Base-by-base conservation (phyloP, 2,329 filamentous ascomycete species). In the Colletotrichum incanum region DNA sequence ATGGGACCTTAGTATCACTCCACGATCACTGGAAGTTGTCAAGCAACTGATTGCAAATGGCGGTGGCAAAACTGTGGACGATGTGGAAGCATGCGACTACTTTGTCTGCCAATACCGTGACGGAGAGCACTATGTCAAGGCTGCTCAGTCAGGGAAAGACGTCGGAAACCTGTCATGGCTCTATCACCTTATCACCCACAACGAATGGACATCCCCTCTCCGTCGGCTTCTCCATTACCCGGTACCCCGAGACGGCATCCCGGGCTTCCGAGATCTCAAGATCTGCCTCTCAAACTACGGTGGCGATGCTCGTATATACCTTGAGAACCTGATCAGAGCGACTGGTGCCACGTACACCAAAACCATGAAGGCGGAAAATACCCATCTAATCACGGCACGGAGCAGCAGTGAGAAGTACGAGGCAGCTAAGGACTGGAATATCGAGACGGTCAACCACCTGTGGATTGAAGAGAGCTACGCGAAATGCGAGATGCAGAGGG, bases 391-490 rank as follows among this genome's bases (percentile, higher is more conserved):
- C 77, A 98, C 96, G 0, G 96, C 96, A 5, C 93, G 97, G 76
- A 91, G 92, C 71, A 91, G 91, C 68, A 97, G 96, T 78, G 96
- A 98, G 79, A 99, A 99, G 82, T 98, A 94, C 80, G 92, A 93
- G 47, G 96, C 96, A 1, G 96, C 96, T 0, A 90, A 91, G 73
- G 96, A 98, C 82, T 99, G 96, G 96, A 93, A 93, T 65, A 92
- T 98, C 66, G 86, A 94, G 68, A 93, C 98, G 77, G 86, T 98
- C 77, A 99, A 98, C 80, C 96, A 99, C 80, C 87, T 99, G 0
- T 99, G 96, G 96, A 88, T 99, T 56, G 96, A 99, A 81, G 96
- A 99, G 79, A 97, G 95, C 82, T 99, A 98, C 79, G 94, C 96
- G 1, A 94, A 93, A 79, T 98, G 95, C 84, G 89, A 93, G 78